phyloP scores from a whole-genome alignment of 1,284 basidiomycete species.

The Coniferiporia weirii region DNA sequence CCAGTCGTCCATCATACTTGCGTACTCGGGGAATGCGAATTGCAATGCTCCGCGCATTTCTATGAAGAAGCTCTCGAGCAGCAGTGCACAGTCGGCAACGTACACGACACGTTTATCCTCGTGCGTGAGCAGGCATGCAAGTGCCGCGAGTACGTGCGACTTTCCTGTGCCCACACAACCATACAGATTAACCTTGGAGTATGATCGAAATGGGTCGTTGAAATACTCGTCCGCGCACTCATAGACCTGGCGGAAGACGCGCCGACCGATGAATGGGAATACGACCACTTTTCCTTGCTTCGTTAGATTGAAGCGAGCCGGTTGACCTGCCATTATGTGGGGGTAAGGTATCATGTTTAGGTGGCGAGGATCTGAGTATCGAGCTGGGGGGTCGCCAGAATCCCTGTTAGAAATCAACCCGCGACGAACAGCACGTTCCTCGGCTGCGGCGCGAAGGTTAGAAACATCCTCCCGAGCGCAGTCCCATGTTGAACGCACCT shows the following conservation, averaged over 20 bases:
- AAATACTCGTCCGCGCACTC: conserved; percentile 9
- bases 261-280: conserved; percentile 16
- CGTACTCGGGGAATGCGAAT: conserved; percentile 13
- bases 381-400: conserved; percentile 13
- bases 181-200: conserved; percentile 7
- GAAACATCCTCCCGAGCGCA: neutral
- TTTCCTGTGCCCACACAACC: conserved; percentile 14
- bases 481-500: neutral
- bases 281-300: conserved; percentile 12
- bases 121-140: conserved; percentile 13
- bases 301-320: conserved; percentile 10
- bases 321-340: conserved; percentile 13
- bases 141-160: conserved; percentile 15
- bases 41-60: conserved; percentile 10
- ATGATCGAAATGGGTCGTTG: conserved; percentile 8
- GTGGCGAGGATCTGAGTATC: conserved; percentile 12
- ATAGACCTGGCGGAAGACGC: conserved; percentile 13
- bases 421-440: conserved; percentile 14
- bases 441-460: neutral
- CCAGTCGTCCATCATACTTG: conserved; percentile 10
- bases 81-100: conserved; percentile 12
- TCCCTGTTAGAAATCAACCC: conserved; percentile 16
- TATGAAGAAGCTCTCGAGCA: conserved; percentile 12
- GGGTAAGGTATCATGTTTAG: conserved; percentile 14
- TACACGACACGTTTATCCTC: conserved; percentile 15